Evolutionary conservation across 2,329 filamentous ascomycete genomes (phyloP), one percentile per base, ranked within the genome.

Genomic region (Sordariomycetes sp.): DNA sequence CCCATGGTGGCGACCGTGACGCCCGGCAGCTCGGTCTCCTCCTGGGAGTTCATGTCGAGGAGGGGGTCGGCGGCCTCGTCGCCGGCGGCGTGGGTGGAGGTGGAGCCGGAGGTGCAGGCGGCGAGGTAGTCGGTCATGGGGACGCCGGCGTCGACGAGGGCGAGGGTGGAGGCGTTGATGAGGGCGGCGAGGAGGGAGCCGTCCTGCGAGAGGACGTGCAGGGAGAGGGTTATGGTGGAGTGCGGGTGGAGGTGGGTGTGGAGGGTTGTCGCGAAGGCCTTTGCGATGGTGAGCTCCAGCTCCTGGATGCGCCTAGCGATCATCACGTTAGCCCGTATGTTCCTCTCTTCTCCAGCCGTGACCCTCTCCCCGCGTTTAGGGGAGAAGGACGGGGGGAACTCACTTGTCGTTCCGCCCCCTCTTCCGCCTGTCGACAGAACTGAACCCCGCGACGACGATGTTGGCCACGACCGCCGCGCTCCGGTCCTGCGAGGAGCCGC

Each of bases 111-210:
- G 0, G 92, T 96, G 72, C 90, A 95, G 6, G 92, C 90, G 24
- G 86, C 85, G 2, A 97, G 82, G 69, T 97, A 95, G 68, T 96
- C 90, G 2, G 86, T 85, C 92, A 97, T 97, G 25, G 94, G 94
- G 22, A 99, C 87, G 57, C 94, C 94, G 0, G 94, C 94, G 69
- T 99, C 94, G 61, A 97, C 87, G 24, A 97, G 83, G 0, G 94
- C 94, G 14, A 99, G 82, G 0, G 93, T 96, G 0, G 89, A 83
- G 3, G 94, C 94, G 67, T 99, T 99, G 64, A 97, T 78, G 53
- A 93, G 90, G 0, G 91, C 88, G 0, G 93, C 91, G 22, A 99
- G 85, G 2, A 97, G 80, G 0, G 89, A 92, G 32, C 94, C 94
- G 70, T 99, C 94, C 64, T 95, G 87, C 0, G 87, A 89, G 52